Percentiles rank a stretch among this genome's conserved stretches.
Conservation (phyloP, 176 grass and related monocot species). For the Microstegium vimineum region DNA sequence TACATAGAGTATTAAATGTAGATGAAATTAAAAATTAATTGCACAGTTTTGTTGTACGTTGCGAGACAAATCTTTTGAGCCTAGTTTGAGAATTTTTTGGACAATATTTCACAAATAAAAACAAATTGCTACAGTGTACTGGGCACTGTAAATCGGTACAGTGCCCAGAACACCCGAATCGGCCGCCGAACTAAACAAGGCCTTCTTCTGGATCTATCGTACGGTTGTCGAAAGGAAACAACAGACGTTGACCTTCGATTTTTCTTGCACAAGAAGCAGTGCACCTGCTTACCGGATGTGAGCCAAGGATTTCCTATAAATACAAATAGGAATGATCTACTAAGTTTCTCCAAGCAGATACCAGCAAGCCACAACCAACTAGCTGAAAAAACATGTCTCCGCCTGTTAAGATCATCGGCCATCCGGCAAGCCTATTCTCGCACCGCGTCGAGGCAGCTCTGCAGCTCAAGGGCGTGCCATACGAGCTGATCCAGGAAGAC, state of each 20-base stretch:
- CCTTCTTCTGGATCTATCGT: neutral
- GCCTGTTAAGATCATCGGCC: slow-evolving; percentile 22
- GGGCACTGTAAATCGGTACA: no score
- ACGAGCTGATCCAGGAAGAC: slow-evolving; percentile 33
- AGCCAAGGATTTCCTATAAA: neutral
- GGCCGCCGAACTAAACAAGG: no score
- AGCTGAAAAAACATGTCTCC: neutral
- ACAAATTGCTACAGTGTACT: no score
- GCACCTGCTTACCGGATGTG: no score
- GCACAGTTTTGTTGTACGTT: no score
- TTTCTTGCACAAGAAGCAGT: neutral
- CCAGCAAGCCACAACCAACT: neutral
- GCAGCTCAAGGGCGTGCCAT: slow-evolving; percentile 32
- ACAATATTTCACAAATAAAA: no score
- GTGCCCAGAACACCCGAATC: no score
- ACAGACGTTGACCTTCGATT: neutral
- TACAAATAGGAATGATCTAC: neutral
- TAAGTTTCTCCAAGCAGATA: neutral
- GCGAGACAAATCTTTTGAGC: no score
- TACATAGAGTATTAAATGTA: no score
- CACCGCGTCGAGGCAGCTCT: slow-evolving; percentile 29
- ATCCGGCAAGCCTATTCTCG: neutral
- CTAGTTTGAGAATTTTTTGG: no score
- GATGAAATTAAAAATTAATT: no score
- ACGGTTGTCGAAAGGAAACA: neutral